These are phyloP conservation scores for Xylariaceae sp. DNA, from an alignment of 2,329 filamentous ascomycete genomes.

Conservation along the genomic window DNA sequence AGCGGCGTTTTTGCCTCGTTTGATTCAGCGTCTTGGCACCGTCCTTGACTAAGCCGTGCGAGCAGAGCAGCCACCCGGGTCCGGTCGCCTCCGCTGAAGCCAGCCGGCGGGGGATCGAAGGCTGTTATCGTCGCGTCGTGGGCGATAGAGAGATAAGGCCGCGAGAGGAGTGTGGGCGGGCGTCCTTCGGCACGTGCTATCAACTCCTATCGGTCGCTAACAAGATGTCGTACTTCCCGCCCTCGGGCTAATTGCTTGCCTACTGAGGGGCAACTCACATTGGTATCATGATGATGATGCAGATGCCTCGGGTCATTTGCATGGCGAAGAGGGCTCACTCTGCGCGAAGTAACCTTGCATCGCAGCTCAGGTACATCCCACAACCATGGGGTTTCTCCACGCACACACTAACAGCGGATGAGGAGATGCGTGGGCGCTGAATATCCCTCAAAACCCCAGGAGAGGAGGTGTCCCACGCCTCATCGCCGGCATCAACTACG, in stretches of 20 bases:
- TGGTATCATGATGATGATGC: too few relatives aligned
- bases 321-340: constrained; percentile 9
- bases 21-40: constrained; percentile 11
- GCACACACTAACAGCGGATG: constrained; percentile 14
- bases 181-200: not conserved
- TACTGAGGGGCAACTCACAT: too few relatives aligned
- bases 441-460: not conserved
- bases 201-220: not conserved
- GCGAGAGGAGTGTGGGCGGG: too few relatives aligned
- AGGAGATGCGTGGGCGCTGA: constrained; percentile 17
- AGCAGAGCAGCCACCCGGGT: constrained; percentile 14
- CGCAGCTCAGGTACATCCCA: constrained; percentile 18
- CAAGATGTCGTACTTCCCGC: not conserved
- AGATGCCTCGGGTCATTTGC: constrained; percentile 7
- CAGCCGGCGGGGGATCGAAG: not conserved
- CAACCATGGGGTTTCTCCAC: constrained; percentile 9
- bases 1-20: not conserved
- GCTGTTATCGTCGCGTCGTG: constrained; percentile 12
- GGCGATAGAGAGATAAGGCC: not conserved
- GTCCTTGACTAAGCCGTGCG: not conserved
- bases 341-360: constrained; percentile 17
- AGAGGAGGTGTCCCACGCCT: not conserved
- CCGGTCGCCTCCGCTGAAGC: constrained; percentile 20
- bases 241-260: too few relatives aligned
- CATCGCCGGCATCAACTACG: not conserved